A percentile compares a stretch with the other conserved stretches of the same genome.
Evolutionary conservation across 108 stramenopile genomes (phyloP).

Genomic region (Schizochytrium sp.): DNA sequence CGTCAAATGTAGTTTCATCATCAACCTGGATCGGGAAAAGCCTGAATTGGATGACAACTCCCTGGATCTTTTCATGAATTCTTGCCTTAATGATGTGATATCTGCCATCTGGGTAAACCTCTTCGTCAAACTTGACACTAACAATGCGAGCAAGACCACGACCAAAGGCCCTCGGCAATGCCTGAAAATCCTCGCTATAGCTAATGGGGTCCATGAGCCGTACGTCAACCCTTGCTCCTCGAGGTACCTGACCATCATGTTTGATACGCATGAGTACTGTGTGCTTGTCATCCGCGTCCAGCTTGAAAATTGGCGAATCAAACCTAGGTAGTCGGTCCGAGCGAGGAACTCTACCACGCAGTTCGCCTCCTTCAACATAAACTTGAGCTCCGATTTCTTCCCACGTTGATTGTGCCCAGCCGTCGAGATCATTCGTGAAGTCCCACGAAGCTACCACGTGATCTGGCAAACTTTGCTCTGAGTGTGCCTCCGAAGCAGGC

Average conservation of each 20-base stretch:
- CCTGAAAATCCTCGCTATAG: slow-evolving; percentile 10
- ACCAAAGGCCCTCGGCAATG: slow-evolving; percentile 1
- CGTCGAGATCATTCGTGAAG: slow-evolving; percentile 46
- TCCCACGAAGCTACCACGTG: slow-evolving; percentile 46
- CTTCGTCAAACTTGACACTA: not conserved
- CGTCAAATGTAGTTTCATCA: not conserved
- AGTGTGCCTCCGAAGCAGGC: not conserved
- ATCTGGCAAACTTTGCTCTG: not conserved
- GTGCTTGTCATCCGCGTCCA: not conserved
- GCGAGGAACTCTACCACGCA: slow-evolving; percentile 41
- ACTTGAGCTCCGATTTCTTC: slow-evolving; percentile 25
- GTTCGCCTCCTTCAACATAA: slow-evolving; percentile 41
- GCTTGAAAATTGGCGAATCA: slow-evolving; percentile 7
- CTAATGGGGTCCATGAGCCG: not conserved
- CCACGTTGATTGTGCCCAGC: slow-evolving; percentile 2
- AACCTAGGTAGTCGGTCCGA: not conserved
- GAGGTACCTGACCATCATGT: not conserved
- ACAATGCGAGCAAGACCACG: not conserved
- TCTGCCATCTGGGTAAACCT: slow-evolving; percentile 36
- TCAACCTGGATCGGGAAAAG: not conserved
- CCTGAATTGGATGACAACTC: not conserved
- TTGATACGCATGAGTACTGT: slow-evolving; percentile 37
- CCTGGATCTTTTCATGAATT: not conserved
- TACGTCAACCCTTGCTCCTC: not conserved
- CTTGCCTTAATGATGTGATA: not conserved